Evolutionary conservation across 2,329 filamentous ascomycete genomes (phyloP), one percentile per base, ranked within the genome.

Genomic region (Aschersonia sp.): DNA sequence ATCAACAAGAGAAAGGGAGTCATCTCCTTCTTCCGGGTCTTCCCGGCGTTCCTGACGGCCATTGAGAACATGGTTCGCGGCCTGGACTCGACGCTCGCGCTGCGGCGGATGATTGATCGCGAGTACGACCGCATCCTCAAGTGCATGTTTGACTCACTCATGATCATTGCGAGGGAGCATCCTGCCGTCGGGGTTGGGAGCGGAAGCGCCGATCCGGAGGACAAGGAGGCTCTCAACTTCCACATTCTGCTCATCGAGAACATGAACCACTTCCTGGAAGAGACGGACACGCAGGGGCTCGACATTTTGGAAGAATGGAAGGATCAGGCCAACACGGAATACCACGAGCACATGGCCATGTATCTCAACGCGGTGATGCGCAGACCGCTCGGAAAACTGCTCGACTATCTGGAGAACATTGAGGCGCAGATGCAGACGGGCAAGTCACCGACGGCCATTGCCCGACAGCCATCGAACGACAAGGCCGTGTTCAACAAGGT

Each of bases 1-100:
- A 88, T 96, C 66, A 96, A 95, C 72, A 97, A 97, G 72, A 84
- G 92, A 55, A 96, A 94, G 68, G 90, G 92, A 9, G 87, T 98
- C 49, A 96, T 97, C 57, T 82, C 83, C 12, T 97, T 97, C 64
- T 90, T 97, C 70, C 85, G 87, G 53, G 83, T 90, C 41, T 97
- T 97, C 70, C 92, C 90, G 0, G 72, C 82, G 50, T 96, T 96
- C 66, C 81, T 81, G n/a, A 67, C 78, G 1, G 81, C 85, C 0
- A 78, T 96, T 1, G 89, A 96, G 65, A 88, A 83, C 58, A 89
- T 94, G 78, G 74, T 95, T 44, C 68, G 74, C 1, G 71, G 72
- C 14, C 67, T 73, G 7, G 75, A 80, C 50, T 61, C 68, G 4
- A 71, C 70, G 51, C 73, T 81, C 12, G 71, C 77, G 11, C 77